Evolutionary conservation across 352 stramenopile genomes (phyloP), one percentile per base, ranked within the genome.

Genomic region (Phytophthora agathidicida): DNA sequence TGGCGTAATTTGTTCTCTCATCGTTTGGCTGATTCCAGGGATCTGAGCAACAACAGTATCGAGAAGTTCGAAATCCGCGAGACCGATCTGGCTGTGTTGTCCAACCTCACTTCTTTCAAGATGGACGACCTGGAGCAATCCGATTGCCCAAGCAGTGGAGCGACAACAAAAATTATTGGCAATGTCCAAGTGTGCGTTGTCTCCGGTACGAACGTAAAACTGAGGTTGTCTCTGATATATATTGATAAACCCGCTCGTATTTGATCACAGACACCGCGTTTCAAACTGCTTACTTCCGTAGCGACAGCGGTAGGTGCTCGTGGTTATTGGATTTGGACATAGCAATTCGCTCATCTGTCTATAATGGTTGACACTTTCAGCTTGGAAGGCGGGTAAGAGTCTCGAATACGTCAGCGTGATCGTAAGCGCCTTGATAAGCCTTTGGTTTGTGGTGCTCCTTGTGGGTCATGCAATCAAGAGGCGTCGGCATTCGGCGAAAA

Each of bases 1-100:
- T 33, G 7, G 28, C 17, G 14, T 28, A 31, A 24, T 35, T 53
- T 27, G 23, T 26, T 10, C 36, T 35, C 8, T 17, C 24, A n/a
- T 5, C 2, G 22, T 7, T 50, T 58, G 10, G 16, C 27, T 20
- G 3, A 22, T 7, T 54, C 11, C 39, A 77, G 69, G 6, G 69
- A 77, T 38, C 32, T 77, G 13, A 73, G 69, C 33, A 65, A 71
- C 52, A 77, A 77, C 44, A 67, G 13, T 22, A 72, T 77, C 19
- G 41, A 60, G n/a, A 24, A 14, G 1, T 68, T 77, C 19, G 65
- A 72, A 53, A 32, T 77, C 28, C 56, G 51, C 8, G 46, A 65
- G 35, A 62, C 55, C 10, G 65, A 77, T 22, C 32, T 69, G 11
- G 39, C 42, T 9, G 16, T 66, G 13, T 35, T 77, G 23, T 67